Percentiles rank a stretch among this genome's conserved stretches.
These are phyloP conservation scores for Aspergillus kassunensis DNA, from an alignment of 495 filamentous ascomycete species.

Conservation along the genomic window DNA sequence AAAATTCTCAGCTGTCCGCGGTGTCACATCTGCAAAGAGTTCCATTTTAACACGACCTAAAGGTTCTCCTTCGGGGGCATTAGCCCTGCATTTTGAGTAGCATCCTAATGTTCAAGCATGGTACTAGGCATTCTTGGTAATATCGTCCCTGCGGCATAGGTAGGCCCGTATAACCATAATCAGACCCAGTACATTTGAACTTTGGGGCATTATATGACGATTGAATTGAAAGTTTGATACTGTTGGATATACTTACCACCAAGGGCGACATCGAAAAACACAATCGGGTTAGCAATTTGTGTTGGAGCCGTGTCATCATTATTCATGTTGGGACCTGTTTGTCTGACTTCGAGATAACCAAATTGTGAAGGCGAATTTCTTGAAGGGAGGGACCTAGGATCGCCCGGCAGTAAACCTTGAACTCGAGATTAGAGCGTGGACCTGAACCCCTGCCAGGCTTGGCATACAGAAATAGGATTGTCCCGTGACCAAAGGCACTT, in stretches of 20 bases:
- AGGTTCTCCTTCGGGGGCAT: slow-evolving; percentile 62
- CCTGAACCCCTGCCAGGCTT: too few relatives aligned
- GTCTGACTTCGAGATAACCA: background rate
- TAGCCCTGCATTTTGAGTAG: background rate
- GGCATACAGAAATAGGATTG: background rate
- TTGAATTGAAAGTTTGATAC: too few relatives aligned
- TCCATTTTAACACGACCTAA: slow-evolving; percentile 93
- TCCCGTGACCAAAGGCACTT: slow-evolving; percentile 12
- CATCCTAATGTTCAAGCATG: too few relatives aligned
- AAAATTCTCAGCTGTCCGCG: slow-evolving; percentile 93
- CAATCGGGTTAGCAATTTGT: slow-evolving; percentile 51
- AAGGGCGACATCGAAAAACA: slow-evolving; percentile 92
- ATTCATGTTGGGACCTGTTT: slow-evolving; percentile 1
- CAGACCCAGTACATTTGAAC: too few relatives aligned
- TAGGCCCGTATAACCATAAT: too few relatives aligned
- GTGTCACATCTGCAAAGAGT: slow-evolving; percentile 79
- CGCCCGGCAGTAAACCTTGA: too few relatives aligned
- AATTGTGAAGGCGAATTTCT: too few relatives aligned
- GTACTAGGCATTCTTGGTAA: too few relatives aligned
- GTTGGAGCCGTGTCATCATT: background rate
- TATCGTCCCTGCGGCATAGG: too few relatives aligned
- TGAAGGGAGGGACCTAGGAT: too few relatives aligned
- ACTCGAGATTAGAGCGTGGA: too few relatives aligned
- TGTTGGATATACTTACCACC: slow-evolving; percentile 73
- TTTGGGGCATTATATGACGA: too few relatives aligned